Conservation (phyloP, 2,329 filamentous ascomycete species). For the Fusarium sp. region DNA sequence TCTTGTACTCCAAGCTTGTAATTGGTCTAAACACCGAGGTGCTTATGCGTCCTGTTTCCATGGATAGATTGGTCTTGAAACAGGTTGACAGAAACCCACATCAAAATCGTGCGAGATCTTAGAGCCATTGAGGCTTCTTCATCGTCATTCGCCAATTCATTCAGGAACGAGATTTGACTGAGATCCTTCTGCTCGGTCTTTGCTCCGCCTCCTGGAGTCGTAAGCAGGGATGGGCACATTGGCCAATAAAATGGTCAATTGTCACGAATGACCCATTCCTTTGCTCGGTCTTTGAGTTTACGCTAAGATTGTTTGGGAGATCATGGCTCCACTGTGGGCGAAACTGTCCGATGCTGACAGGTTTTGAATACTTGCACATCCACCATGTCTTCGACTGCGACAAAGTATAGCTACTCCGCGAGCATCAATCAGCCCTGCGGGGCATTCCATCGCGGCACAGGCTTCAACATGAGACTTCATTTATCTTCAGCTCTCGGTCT, state of each 20-base stretch:
- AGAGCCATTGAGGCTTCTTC: rapidly evolving
- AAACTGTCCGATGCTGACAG: not conserved
- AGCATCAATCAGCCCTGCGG: not conserved
- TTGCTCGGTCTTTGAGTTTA: constrained; percentile 16
- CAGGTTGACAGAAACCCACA: rapidly evolving
- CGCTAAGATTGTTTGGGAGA: not conserved
- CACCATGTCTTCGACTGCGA: rapidly evolving
- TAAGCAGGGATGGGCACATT: not conserved
- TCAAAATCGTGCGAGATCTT: not conserved
- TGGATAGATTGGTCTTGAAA: not conserved
- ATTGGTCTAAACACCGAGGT: not conserved
- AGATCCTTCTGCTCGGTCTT: constrained; percentile 20
- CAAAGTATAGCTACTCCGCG: not conserved
- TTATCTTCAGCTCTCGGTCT: constrained; percentile 12
- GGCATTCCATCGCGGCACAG: not conserved
- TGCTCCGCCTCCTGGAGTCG: not conserved
- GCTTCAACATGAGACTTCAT: not conserved
- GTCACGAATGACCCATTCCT: rapidly evolving
- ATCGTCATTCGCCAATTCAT: not conserved
- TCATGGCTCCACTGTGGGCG: not conserved
- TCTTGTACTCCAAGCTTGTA: not conserved
- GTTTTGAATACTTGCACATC: not conserved
- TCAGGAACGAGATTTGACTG: not conserved
- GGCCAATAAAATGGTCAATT: rapidly evolving
- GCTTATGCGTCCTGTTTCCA: not conserved